These are phyloP conservation scores for Cajanus cajan DNA, from an alignment of 306 rosid genomes.

Conservation along the genomic window DNA sequence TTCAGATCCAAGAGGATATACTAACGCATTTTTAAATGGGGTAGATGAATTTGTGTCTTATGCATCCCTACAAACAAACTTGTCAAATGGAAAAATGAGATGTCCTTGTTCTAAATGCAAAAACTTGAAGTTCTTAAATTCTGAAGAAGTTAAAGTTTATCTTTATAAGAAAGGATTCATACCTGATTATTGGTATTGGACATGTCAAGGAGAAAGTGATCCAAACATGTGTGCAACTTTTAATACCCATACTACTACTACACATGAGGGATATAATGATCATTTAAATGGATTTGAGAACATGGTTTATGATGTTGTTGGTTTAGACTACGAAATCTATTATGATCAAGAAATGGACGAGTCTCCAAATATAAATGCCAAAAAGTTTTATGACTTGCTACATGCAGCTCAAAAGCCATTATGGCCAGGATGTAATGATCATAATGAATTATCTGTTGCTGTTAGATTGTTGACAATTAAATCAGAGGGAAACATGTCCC, in stretches of 20 bases:
- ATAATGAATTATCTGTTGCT: no score
- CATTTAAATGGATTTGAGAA: background rate
- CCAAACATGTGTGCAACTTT: background rate
- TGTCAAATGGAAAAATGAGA: background rate
- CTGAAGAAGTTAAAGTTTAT: background rate
- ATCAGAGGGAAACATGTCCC: no score
- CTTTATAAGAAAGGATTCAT: background rate
- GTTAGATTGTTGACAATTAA: no score
- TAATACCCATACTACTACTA: background rate
- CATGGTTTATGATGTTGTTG: background rate
- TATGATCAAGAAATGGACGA: no score
- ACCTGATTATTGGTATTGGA: background rate
- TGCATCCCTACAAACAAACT: background rate
- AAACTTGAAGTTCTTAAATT: no score
- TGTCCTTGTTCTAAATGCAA: background rate
- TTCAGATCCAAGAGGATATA: background rate
- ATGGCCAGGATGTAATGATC: no score
- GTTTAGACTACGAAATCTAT: no score
- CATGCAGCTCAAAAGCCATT: no score
- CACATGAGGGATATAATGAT: background rate
- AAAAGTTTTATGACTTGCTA: no score
- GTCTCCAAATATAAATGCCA: no score
- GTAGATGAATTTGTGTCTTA: background rate
- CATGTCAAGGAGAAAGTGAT: background rate
- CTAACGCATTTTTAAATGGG: background rate